A percentile compares a stretch with the other conserved stretches of the same genome.
phyloP scores from a whole-genome alignment of 2,329 filamentous ascomycete genomes.

The Epichloe sibirici region DNA sequence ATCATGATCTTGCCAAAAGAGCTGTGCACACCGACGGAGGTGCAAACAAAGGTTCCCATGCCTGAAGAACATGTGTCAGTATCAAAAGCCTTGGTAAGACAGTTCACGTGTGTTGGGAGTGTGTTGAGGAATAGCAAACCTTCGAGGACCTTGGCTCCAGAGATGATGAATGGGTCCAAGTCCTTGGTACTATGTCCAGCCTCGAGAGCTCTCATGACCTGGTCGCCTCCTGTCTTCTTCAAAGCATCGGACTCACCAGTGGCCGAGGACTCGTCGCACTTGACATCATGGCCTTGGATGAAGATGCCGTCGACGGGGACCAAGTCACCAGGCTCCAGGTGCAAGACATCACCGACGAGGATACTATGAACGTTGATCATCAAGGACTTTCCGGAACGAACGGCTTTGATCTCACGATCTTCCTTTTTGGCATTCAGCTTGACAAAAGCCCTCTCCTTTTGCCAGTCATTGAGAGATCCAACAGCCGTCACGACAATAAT shows the following conservation, averaged over 20 bases:
- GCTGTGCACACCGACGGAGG: constrained; percentile 43
- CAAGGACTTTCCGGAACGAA: constrained; percentile 52
- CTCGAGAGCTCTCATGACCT: constrained; percentile 43
- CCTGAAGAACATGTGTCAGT: constrained; percentile 14
- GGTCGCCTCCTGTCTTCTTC: constrained; percentile 50
- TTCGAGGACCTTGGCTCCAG: constrained; percentile 41
- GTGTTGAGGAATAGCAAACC: constrained; percentile 16
- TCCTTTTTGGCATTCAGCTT: constrained; percentile 50
- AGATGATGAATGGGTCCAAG: constrained; percentile 54
- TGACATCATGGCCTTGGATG: constrained; percentile 38
- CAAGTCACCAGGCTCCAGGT: constrained; percentile 57
- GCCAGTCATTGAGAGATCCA: constrained; percentile 49
- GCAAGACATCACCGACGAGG: constrained; percentile 56
- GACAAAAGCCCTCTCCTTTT: constrained; percentile 54
- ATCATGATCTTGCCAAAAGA: constrained; percentile 44
- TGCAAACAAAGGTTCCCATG: constrained; percentile 41
- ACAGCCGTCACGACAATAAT: constrained; percentile 29
- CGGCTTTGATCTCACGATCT: constrained; percentile 52
- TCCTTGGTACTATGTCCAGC: constrained; percentile 32
- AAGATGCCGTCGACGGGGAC: constrained; percentile 61
- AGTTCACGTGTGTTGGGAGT: too few relatives aligned
- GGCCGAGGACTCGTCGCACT: constrained; percentile 62
- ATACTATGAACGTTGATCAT: constrained; percentile 55
- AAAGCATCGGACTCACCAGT: constrained; percentile 64
- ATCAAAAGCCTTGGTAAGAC: too few relatives aligned